Base-by-base conservation (phyloP, 768 basidiomycete genomes). In the Podaxis sp. region DNA sequence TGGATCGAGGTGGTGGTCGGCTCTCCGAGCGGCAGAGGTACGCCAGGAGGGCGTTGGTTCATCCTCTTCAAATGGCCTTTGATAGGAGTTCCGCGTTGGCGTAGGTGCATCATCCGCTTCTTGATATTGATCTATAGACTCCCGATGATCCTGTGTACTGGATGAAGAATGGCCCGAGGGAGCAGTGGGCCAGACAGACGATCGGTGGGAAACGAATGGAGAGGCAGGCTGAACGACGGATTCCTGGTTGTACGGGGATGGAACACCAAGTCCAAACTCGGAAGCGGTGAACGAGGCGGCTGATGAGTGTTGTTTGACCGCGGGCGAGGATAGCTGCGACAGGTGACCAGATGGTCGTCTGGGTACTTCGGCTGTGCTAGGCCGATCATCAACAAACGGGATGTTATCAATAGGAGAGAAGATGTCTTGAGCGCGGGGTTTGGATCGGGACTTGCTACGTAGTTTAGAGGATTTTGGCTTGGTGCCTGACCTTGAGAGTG, bases 401-500 rank as follows among this genome's bases (percentile, higher is more conserved):
- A 57, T 52, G 48, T 57, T 50, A 62, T 65, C 50, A 62, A 59
- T 47, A 64, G 64, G 52, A 54, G 61, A 63, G 64, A 66, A 59
- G 61, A 68, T 59, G 10, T 82, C 76, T 68, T 76, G 77, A 16
- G 73, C 72, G 57, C 74, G 74, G n/a, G 76, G 68, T 64, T 70
- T 77, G 14, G 70, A 67, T 23, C 60, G 27, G 11, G 28, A 28
- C 47, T 59, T 59, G 14, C 36, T 53, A 38, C 65, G 68, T 7
- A 68, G 58, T 50, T 55, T 65, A 10, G 65, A 62, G 40, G 68
- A 72, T 59, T 64, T 72, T 40, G 66, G 70, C 65, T 70, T 75
- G 36, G 76, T 79, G 72, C 42, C 42, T 18, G 42, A 73, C 62
- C 69, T 79, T 13, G 61, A 84, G 71, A 5, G 80, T 79, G 64